Evolutionary conservation across 495 filamentous ascomycete genomes (phyloP).

Genomic region (Haplographium delicatum): DNA sequence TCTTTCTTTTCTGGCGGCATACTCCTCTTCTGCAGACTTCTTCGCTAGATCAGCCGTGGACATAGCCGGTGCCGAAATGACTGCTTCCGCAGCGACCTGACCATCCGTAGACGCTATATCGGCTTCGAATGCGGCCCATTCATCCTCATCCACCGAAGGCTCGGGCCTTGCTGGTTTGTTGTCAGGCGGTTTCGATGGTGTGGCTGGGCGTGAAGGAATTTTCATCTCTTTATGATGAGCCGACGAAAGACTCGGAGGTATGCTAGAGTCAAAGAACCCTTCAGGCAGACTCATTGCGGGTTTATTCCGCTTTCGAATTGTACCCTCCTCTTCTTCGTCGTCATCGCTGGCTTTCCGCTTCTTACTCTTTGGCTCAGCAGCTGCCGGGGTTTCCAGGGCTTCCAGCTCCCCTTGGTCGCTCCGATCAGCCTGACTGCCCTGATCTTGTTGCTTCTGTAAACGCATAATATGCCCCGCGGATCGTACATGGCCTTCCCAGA

Average conservation of each 20-base stretch:
- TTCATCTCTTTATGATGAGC: constrained; percentile 33
- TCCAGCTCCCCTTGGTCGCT: no score
- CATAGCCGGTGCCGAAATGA: constrained; percentile 67
- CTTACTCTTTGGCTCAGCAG: constrained; percentile 8
- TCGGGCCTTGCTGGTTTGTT: constrained; percentile 2
- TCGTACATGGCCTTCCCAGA: constrained; percentile 55
- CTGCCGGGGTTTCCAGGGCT: constrained; percentile 4
- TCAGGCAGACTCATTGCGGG: constrained; percentile 17
- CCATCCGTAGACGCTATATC: constrained; percentile 58
- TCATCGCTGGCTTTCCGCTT: constrained; percentile 24
- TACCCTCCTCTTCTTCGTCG: constrained; percentile 32
- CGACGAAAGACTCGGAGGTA: background rate
- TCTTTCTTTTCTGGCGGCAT: constrained; percentile 42
- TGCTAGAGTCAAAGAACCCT: constrained; percentile 20
- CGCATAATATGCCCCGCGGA: constrained; percentile 39
- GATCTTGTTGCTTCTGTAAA: constrained; percentile 21
- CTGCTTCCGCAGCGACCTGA: constrained; percentile 38
- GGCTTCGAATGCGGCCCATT: constrained; percentile 89
- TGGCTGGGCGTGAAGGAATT: constrained; percentile 51
- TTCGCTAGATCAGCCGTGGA: constrained; percentile 68
- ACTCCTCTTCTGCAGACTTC: constrained; percentile 54
- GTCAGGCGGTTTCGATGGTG: constrained; percentile 30
- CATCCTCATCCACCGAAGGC: constrained; percentile 62
- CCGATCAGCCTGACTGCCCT: no score
- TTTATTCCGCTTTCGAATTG: constrained; percentile 29